Base-by-base conservation (phyloP, 257 asterid species). In the Asclepias syriaca region DNA sequence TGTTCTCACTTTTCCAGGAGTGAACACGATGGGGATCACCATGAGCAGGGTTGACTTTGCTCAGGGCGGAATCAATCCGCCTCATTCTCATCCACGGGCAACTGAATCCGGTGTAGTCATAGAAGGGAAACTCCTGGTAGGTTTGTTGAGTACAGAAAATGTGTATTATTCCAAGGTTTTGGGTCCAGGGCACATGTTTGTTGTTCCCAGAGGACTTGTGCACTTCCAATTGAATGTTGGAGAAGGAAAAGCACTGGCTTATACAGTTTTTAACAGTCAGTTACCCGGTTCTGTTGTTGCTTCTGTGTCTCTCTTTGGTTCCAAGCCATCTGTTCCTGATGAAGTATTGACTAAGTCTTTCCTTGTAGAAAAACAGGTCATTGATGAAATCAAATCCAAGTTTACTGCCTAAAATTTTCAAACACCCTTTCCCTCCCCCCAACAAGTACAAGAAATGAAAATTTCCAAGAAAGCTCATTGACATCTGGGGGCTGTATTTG, bases 211-310 rank as follows among this genome's bases (percentile, higher is more conserved):
- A 50, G 80, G 80, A 3, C 15, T 77, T 43, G 54, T 71, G 11
- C 80, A 77, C 16, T 77, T 77, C 39, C 80, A 77, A 58, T 46
- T 77, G 60, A 77, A 77, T 56, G 67, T 77, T n/a, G 80, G 80
- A n/a, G 54, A 71, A 15, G 65, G 68, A 1, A 67, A 46, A 0
- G 80, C 76, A 6, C 68, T 11, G 1, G 24, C 66, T 3, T 22
- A 24, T 9, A 71, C 76, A 4, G 24, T 72, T n/a, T 71, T 77
- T 22, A 77, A 77, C 40, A 71, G 76, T 39, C 72, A 77, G 21
- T 63, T 63, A 10, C 73, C 80, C 0, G 76, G 80, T 13, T 16
- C 43, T 49, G 34, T 50, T 43, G 32, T 53, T 16, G 43, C 58
- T 8, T 37, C 63, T 8, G n/a, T 46, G 7, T 55, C 76, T 55